Evolutionary conservation across 2,329 filamentous ascomycete species (phyloP).

Genomic region (Neophaeococcomyces aloes): DNA sequence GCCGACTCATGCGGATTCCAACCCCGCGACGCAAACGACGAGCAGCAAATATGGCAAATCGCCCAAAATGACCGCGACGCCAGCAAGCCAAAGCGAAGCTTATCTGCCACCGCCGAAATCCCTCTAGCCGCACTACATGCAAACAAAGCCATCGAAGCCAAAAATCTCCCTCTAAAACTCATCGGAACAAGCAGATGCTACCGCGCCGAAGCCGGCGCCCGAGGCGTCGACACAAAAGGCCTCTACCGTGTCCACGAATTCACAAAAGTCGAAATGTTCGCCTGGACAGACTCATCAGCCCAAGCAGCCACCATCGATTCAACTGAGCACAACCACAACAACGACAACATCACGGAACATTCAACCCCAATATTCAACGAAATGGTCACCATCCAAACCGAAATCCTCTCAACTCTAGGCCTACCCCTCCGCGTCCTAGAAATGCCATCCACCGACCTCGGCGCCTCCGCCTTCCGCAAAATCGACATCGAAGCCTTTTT

Average conservation of each 20-base stretch:
- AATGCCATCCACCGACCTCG: conserved; percentile 82
- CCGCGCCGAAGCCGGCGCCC: conserved; percentile 82
- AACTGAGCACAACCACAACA: too few relatives aligned
- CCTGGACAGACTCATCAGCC: conserved; percentile 63
- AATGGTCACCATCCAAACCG: conserved; percentile 75
- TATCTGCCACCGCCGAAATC: conserved; percentile 89
- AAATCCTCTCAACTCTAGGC: conserved; percentile 66
- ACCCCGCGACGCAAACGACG: conserved; percentile 77
- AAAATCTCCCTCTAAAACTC: conserved; percentile 62
- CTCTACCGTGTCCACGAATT: conserved; percentile 97
- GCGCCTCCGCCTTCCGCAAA: conserved; percentile 77
- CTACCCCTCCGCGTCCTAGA: conserved; percentile 82
- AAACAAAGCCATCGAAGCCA: conserved; percentile 53
- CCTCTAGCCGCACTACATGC: conserved; percentile 86
- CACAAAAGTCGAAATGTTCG: conserved; percentile 96
- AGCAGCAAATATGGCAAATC: conserved; percentile 83
- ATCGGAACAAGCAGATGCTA: conserved; percentile 89
- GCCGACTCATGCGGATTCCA: conserved; percentile 88
- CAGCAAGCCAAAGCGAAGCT: conserved; percentile 57
- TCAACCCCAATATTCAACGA: conserved; percentile 58
- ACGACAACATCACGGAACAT: conserved; percentile 18
- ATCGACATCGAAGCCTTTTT: conserved; percentile 92
- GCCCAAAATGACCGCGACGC: conserved; percentile 55
- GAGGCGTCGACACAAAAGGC: conserved; percentile 84
- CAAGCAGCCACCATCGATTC: conserved; percentile 25